Evolutionary conservation across 2,329 filamentous ascomycete genomes (phyloP).

Genomic region (Microdochium nivale): DNA sequence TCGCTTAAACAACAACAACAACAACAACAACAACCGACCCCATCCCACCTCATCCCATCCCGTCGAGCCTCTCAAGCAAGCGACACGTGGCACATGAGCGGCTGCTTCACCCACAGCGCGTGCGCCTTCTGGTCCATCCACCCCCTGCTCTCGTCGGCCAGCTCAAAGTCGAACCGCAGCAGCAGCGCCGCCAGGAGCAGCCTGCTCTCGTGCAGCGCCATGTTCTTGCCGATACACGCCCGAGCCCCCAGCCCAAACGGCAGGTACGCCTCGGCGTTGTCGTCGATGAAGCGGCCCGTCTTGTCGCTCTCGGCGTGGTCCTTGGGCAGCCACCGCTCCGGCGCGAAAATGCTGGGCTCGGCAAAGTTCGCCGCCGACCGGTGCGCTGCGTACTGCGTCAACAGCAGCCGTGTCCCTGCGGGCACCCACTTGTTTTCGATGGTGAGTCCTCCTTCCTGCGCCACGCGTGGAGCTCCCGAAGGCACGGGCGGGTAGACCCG

Average conservation of each 20-base stretch:
- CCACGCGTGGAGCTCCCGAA: neutral
- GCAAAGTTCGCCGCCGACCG: conserved; percentile 2
- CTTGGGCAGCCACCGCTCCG: conserved; percentile 1
- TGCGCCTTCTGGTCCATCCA: neutral
- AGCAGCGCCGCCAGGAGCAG: neutral
- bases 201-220: neutral
- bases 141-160: neutral
- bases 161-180: neutral
- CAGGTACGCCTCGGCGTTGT: neutral
- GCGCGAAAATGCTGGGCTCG: conserved; percentile 1
- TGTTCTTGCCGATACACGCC: neutral
- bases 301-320: neutral
- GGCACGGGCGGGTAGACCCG: neutral
- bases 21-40: too few relatives aligned
- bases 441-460: neutral
- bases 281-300: neutral
- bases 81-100: neutral
- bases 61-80: neutral
- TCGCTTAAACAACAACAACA: too few relatives aligned
- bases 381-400: conserved; percentile 1
- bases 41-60: neutral
- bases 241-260: neutral
- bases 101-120: neutral
- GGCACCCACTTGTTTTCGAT: neutral
- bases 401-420: neutral